Conservation (phyloP, 345 rosid species). For the Odontarrhena argentea region DNA sequence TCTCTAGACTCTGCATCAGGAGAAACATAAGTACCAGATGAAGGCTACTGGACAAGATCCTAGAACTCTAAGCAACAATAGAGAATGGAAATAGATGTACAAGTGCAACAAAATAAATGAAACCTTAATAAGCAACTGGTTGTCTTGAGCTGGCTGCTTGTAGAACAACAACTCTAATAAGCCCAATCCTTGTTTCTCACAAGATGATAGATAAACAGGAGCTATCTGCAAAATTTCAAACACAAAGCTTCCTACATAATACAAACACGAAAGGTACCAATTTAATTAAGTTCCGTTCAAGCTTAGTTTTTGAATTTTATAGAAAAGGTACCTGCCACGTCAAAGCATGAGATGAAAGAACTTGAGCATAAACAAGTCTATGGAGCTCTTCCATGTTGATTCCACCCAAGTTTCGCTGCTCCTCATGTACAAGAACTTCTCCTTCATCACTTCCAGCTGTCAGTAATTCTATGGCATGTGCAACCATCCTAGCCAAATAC, state of each 20-base stretch:
- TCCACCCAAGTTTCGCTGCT: conserved; percentile 67
- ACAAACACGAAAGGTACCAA: conserved; percentile 4
- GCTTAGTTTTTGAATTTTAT: no score
- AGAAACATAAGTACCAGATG: conserved; percentile 28
- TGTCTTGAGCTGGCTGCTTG: conserved; percentile 74
- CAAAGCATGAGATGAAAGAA: conserved; percentile 82
- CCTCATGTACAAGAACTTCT: conserved; percentile 76
- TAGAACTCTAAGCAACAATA: neutral
- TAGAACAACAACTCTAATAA: conserved; percentile 72
- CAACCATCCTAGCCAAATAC: conserved; percentile 78
- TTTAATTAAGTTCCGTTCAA: no score
- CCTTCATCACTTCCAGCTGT: conserved; percentile 79
- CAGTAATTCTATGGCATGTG: conserved; percentile 85
- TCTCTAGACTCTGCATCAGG: conserved; percentile 73
- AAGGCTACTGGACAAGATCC: conserved; percentile 24
- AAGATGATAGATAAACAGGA: conserved; percentile 83
- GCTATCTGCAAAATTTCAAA: conserved; percentile 64
- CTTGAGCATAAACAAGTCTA: conserved; percentile 93
- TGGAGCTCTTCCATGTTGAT: conserved; percentile 87
- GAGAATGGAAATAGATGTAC: conserved; percentile 4
- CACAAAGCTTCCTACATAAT: conserved; percentile 9
- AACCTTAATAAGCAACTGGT: conserved; percentile 76
- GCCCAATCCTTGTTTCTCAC: conserved; percentile 85
- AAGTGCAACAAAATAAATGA: conserved; percentile 17
- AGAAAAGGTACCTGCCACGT: conserved; percentile 78